Conservation (phyloP, 306 rosid species). For the Prunus salicina region DNA sequence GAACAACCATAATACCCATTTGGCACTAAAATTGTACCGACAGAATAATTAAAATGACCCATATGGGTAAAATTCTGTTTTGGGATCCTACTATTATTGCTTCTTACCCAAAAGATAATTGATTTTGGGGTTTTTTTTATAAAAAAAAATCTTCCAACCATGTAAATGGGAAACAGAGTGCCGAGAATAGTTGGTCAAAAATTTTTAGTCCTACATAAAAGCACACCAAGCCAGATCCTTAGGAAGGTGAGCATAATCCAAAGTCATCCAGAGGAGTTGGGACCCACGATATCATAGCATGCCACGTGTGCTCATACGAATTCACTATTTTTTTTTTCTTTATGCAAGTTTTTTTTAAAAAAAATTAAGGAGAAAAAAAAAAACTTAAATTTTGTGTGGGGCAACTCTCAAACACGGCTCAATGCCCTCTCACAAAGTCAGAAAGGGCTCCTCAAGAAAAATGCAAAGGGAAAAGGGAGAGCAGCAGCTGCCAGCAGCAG, state of each 20-base stretch:
- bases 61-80: conserved; percentile 28
- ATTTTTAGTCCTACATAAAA: conserved; percentile 7
- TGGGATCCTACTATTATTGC: conserved; percentile 9
- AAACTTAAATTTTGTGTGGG: background rate
- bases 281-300: conserved; percentile 24
- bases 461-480: background rate
- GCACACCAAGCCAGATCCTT: conserved; percentile 37
- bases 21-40: conserved; percentile 31
- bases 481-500: background rate
- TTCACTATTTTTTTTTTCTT: background rate
- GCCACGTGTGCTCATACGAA: conserved; percentile 40
- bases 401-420: conserved; percentile 26
- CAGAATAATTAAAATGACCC: conserved; percentile 36
- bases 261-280: conserved; percentile 24
- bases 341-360: background rate
- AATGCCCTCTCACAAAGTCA: conserved; percentile 21
- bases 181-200: conserved; percentile 51
- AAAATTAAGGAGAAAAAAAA: no score
- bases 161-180: conserved; percentile 18
- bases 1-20: background rate
- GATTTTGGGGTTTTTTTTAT: conserved; percentile 8
- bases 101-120: background rate
- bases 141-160: background rate
- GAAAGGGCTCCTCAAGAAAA: conserved; percentile 12
- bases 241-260: conserved; percentile 17